Evolutionary conservation across 2,329 filamentous ascomycete genomes (phyloP).

Genomic region (Fusarium siculi): DNA sequence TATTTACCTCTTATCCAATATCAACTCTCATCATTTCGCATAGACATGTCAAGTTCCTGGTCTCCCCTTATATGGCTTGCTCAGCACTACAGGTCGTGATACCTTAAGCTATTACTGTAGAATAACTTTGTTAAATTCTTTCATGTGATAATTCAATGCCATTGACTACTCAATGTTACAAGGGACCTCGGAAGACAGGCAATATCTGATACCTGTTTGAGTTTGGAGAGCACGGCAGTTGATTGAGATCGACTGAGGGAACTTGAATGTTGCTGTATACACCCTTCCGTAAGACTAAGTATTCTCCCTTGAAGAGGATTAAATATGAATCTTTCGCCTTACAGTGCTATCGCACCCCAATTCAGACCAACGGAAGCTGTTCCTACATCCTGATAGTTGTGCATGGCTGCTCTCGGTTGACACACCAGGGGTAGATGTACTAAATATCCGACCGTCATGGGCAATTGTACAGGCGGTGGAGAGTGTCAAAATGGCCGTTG

Average conservation of each 20-base stretch:
- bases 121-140: background rate
- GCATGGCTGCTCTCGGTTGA: background rate
- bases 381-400: background rate
- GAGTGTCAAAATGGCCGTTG: conserved; percentile 36
- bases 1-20: too few species aligned
- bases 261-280: background rate
- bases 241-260: background rate
- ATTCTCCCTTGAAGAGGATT: fast-evolving
- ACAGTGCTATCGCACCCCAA: background rate
- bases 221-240: background rate
- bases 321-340: background rate
- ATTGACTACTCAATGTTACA: background rate
- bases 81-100: background rate
- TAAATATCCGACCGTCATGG: background rate
- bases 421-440: background rate
- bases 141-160: background rate
- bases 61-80: background rate
- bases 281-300: background rate
- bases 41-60: background rate
- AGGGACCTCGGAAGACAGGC: background rate
- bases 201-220: background rate
- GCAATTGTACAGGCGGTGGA: conserved; percentile 36
- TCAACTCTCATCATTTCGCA: background rate
- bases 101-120: background rate
- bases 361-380: background rate